Evolutionary conservation across 257 asterid genomes (phyloP).

Genomic region (Capsicum chinense): DNA sequence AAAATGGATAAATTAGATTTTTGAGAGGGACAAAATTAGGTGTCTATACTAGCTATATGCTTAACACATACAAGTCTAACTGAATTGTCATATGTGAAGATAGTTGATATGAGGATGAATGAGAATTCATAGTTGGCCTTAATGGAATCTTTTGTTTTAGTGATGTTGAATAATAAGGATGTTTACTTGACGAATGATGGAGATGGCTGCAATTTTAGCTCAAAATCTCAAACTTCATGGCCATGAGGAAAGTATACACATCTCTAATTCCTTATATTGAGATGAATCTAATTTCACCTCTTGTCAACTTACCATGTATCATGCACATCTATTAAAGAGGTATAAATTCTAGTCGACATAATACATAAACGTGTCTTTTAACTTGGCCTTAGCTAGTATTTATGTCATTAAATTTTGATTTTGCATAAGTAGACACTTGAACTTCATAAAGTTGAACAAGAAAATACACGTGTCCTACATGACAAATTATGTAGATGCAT

Average conservation of each 20-base stretch:
- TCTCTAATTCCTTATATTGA: slow-evolving; percentile 50
- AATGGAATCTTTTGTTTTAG: slow-evolving; percentile 95
- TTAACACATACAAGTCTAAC: slow-evolving; percentile 34
- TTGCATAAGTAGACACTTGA: no score
- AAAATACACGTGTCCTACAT: no score
- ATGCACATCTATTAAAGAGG: slow-evolving; percentile 78
- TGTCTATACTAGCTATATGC: no score
- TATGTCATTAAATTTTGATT: no score
- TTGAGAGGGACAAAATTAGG: no score
- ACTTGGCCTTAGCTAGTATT: no score
- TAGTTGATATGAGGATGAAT: slow-evolving; percentile 67
- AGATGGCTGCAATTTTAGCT: slow-evolving; percentile 80
- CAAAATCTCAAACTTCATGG: slow-evolving; percentile 49
- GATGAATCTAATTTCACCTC: slow-evolving; percentile 61
- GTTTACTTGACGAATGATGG: slow-evolving; percentile 91
- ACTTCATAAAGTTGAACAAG: no score
- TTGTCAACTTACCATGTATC: slow-evolving; percentile 84
- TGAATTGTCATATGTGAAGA: slow-evolving; percentile 75
- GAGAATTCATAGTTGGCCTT: slow-evolving; percentile 89
- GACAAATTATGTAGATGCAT: no score
- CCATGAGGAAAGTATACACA: slow-evolving; percentile 37
- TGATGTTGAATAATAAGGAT: slow-evolving; percentile 86
- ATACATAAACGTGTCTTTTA: no score
- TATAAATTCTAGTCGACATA: slow-evolving; percentile 22
- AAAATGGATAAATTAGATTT: no score